A percentile compares a stretch with the other conserved stretches of the same genome.
Evolutionary conservation across 2,329 filamentous ascomycete genomes (phyloP).

Genomic region (Diaporthe longicolla): DNA sequence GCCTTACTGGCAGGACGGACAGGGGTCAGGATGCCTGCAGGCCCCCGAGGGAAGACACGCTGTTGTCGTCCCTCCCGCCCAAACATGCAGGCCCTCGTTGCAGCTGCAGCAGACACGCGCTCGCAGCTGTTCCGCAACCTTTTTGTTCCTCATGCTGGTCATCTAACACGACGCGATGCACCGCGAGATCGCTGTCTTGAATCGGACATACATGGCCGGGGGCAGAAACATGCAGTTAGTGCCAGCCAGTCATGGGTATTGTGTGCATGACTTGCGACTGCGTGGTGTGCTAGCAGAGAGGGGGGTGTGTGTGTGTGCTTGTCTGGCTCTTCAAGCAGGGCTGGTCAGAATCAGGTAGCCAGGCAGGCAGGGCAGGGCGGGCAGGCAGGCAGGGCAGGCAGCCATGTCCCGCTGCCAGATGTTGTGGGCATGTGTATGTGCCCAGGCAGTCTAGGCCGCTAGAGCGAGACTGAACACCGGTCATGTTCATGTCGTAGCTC

Average conservation of each 20-base stretch:
- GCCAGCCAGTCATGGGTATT: constrained; percentile 30
- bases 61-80: constrained; percentile 27
- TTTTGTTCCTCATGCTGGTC: constrained; percentile 35
- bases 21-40: constrained; percentile 15
- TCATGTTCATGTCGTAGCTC: constrained; percentile 26
- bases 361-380: background rate
- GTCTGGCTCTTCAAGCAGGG: background rate
- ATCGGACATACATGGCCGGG: constrained; percentile 41
- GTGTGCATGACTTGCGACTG: constrained; percentile 19
- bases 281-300: constrained; percentile 7
- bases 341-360: constrained; percentile 13
- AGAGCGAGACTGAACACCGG: constrained; percentile 23
- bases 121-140: constrained; percentile 33
- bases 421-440: constrained; percentile 6
- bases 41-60: constrained; percentile 30
- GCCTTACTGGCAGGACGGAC: constrained; percentile 15
- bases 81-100: constrained; percentile 32
- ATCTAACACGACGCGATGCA: constrained; percentile 42
- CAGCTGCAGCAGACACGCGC: constrained; percentile 31
- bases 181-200: constrained; percentile 42
- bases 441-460: constrained; percentile 16
- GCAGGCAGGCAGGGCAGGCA: constrained; percentile 2
- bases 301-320: background rate
- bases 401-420: background rate
- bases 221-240: constrained; percentile 41